Percentiles rank a stretch among this genome's conserved stretches.
phyloP scores from a whole-genome alignment of 1,284 basidiomycete genomes.

The Naganishia sp. region DNA sequence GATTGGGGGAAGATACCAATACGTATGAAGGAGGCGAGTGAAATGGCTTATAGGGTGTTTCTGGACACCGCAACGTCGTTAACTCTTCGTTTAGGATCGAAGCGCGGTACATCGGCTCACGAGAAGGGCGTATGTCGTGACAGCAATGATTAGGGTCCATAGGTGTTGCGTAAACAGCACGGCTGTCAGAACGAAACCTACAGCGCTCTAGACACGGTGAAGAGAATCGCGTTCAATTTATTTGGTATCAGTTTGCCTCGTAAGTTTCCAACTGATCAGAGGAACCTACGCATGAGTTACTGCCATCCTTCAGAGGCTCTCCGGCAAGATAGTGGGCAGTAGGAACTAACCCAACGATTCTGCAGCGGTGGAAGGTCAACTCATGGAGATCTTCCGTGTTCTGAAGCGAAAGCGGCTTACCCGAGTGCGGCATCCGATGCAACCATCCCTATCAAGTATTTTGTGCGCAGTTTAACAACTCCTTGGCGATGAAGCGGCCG shows the following conservation, averaged over 20 bases:
- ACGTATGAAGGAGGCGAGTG: slow-evolving; percentile 43
- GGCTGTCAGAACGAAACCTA: slow-evolving; percentile 43
- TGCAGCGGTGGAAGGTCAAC: slow-evolving; percentile 17
- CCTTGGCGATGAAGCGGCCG: slow-evolving; percentile 39
- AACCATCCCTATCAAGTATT: slow-evolving; percentile 49
- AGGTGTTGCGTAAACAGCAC: slow-evolving; percentile 49
- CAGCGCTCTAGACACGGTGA: slow-evolving; percentile 36
- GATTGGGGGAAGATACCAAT: slow-evolving; percentile 37
- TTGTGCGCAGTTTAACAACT: slow-evolving; percentile 44
- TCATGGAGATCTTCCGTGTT: too few relatives aligned
- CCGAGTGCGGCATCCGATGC: slow-evolving; percentile 45
- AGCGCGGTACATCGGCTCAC: slow-evolving; percentile 37
- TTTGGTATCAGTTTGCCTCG: too few relatives aligned
- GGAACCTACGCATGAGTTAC: slow-evolving; percentile 42
- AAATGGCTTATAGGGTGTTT: slow-evolving; percentile 46
- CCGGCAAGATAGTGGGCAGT: slow-evolving; percentile 40
- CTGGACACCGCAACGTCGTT: slow-evolving; percentile 30
- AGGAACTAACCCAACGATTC: slow-evolving; percentile 39
- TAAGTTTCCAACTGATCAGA: not conserved
- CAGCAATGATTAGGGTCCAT: slow-evolving; percentile 47
- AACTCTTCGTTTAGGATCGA: not conserved
- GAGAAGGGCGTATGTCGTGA: slow-evolving; percentile 47
- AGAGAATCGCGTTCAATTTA: too few relatives aligned
- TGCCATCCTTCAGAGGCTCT: slow-evolving; percentile 35
- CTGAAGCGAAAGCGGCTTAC: slow-evolving; percentile 36